These are phyloP conservation scores for Bondarzewia mesenterica DNA, from an alignment of 1,284 basidiomycete genomes.

Conservation along the genomic window DNA sequence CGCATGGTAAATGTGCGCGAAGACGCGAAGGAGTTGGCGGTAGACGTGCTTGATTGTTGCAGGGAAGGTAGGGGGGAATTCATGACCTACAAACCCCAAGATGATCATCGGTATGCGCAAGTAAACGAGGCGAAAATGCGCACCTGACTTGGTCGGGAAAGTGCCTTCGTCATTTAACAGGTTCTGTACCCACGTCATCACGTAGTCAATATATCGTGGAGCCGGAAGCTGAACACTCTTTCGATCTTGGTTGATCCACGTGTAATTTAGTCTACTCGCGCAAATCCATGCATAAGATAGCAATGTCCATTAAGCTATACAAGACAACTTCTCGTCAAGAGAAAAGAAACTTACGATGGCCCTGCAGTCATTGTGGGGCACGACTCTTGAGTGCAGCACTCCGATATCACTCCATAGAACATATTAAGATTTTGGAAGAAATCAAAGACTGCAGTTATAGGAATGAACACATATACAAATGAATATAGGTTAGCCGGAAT, in stretches of 20 bases:
- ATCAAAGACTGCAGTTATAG: conserved; percentile 64
- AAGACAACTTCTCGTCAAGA: neutral
- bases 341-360: conserved; percentile 50
- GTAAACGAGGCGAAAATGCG: conserved; percentile 14
- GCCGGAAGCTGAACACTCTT: conserved; percentile 92
- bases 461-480: neutral
- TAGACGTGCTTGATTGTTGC: conserved; percentile 95
- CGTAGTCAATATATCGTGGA: conserved; percentile 97
- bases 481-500: neutral
- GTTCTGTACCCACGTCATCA: conserved; percentile 98
- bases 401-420: conserved; percentile 93
- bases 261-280: conserved; percentile 80
- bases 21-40: conserved; percentile 92
- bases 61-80: conserved; percentile 87
- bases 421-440: conserved; percentile 97
- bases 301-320: conserved; percentile 5
- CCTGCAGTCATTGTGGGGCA: conserved; percentile 96
- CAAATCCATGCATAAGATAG: neutral
- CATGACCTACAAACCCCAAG: conserved; percentile 50
- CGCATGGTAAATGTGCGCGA: conserved; percentile 96
- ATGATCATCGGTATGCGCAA: neutral
- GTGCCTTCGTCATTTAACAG: conserved; percentile 86
- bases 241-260: conserved; percentile 95
- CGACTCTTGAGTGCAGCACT: conserved; percentile 86
- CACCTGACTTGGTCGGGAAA: conserved; percentile 94